Conservation (phyloP, 2,329 filamentous ascomycete genomes). For the Chaetomiaceae sp. region DNA sequence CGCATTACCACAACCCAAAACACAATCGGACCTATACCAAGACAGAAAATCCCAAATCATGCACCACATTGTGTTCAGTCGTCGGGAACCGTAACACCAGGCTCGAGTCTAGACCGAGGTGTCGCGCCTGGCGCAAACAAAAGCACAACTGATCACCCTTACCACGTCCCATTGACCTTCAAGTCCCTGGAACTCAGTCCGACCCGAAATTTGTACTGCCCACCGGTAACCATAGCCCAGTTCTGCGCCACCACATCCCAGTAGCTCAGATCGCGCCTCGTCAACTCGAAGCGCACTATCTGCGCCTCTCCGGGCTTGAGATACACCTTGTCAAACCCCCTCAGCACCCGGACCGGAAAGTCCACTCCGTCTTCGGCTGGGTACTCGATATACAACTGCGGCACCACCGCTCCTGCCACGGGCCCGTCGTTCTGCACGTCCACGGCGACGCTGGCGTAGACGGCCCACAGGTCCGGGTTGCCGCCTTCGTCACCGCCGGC, state of each 20-base stretch:
- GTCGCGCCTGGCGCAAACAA: no score
- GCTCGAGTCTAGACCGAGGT: neutral
- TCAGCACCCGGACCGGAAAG: slow-evolving; percentile 61
- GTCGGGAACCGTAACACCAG: no score
- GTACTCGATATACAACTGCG: slow-evolving; percentile 43
- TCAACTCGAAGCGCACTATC: slow-evolving; percentile 53
- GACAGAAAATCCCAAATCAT: no score
- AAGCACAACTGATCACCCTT: neutral
- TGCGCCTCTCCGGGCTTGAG: slow-evolving; percentile 48
- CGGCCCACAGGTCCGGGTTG: slow-evolving; percentile 59
- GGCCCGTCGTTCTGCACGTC: slow-evolving; percentile 50
- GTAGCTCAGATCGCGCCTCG: slow-evolving; percentile 64
- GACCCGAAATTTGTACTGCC: slow-evolving; percentile 22
- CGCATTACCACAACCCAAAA: no score
- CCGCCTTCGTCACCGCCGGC: slow-evolving; percentile 66
- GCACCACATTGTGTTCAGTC: no score
- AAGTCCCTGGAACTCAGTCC: slow-evolving; percentile 24
- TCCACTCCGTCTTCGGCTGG: slow-evolving; percentile 40
- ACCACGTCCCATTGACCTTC: slow-evolving; percentile 19
- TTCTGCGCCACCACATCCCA: slow-evolving; percentile 65
- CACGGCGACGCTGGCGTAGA: slow-evolving; percentile 44
- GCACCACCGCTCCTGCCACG: slow-evolving; percentile 36
- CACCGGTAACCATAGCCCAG: slow-evolving; percentile 46
- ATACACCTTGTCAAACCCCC: slow-evolving; percentile 65
- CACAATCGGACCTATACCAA: no score